phyloP scores from a whole-genome alignment of 2,329 filamentous ascomycete species.

The Cladosporium colombiae region DNA sequence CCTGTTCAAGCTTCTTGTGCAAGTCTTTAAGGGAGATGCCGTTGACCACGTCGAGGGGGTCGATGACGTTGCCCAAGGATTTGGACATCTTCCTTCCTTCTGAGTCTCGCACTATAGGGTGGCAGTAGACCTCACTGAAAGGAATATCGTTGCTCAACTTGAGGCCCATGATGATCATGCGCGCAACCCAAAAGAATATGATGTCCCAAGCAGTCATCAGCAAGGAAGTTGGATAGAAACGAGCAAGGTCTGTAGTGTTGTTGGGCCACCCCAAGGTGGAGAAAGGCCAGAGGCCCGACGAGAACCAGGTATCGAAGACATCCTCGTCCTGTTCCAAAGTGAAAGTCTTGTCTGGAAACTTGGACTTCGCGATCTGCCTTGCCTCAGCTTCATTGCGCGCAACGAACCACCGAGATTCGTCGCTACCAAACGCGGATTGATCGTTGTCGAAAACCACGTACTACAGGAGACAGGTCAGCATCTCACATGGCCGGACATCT shows the following conservation, averaged over 20 bases:
- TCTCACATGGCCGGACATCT: not conserved
- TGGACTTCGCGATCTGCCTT: constrained; percentile 73
- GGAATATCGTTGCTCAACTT: constrained; percentile 83
- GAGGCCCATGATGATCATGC: constrained; percentile 75
- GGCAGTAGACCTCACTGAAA: constrained; percentile 94
- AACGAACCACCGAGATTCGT: constrained; percentile 65
- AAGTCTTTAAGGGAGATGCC: constrained; percentile 77
- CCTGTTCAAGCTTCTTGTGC: constrained; percentile 75
- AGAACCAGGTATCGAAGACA: constrained; percentile 96
- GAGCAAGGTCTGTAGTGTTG: constrained; percentile 73
- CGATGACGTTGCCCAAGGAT: constrained; percentile 91
- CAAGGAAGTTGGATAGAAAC: constrained; percentile 81
- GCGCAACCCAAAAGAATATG: constrained; percentile 81
- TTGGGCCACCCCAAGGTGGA: constrained; percentile 93
- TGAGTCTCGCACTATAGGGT: constrained; percentile 86
- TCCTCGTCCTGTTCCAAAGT: constrained; percentile 78
- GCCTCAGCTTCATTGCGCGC: constrained; percentile 80
- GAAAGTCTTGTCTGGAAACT: constrained; percentile 79
- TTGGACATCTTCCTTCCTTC: constrained; percentile 98
- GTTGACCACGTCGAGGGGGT: constrained; percentile 87
- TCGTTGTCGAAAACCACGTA: not conserved
- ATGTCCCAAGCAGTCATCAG: constrained; percentile 98
- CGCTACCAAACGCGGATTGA: not conserved
- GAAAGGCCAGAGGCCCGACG: constrained; percentile 91
- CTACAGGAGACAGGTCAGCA: not conserved